A percentile compares a stretch with the other conserved stretches of the same genome.
Evolutionary conservation across 306 rosid species (phyloP).

Genomic region (Casuarina cunninghamiana): DNA sequence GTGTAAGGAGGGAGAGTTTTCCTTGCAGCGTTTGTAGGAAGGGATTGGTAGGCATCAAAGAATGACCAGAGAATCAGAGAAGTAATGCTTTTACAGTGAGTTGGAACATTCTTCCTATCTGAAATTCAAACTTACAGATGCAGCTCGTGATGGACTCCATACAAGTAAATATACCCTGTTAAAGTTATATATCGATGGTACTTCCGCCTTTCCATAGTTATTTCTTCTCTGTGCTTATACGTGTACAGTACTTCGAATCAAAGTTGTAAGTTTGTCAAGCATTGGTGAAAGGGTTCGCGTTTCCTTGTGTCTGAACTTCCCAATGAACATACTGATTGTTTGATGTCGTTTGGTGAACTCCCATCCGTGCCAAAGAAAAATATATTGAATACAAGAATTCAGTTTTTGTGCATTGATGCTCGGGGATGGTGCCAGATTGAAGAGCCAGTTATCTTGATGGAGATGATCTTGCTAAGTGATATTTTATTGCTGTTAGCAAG

Average conservation of each 20-base stretch:
- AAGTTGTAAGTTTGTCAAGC: slow-evolving; percentile 12
- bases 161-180: slow-evolving; percentile 22
- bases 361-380: not conserved
- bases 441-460: not conserved
- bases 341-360: not conserved
- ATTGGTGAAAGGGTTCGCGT: not conserved
- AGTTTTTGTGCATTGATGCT: not conserved
- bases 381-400: not conserved
- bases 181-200: not conserved
- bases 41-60: slow-evolving; percentile 14
- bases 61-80: slow-evolving; percentile 5
- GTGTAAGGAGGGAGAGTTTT: slow-evolving; percentile 19
- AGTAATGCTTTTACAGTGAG: slow-evolving; percentile 8
- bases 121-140: slow-evolving; percentile 27
- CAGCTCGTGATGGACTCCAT: not conserved
- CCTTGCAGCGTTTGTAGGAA: not conserved
- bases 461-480: not conserved
- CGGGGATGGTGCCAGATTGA: not conserved
- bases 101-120: slow-evolving; percentile 27
- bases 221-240: slow-evolving; percentile 23
- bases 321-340: not conserved
- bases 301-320: not conserved
- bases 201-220: not conserved
- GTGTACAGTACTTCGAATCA: slow-evolving; percentile 27
- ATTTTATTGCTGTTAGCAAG: no score